Base-by-base conservation (phyloP, 176 grass and related monocot species). In the Oryza glumipatula region DNA sequence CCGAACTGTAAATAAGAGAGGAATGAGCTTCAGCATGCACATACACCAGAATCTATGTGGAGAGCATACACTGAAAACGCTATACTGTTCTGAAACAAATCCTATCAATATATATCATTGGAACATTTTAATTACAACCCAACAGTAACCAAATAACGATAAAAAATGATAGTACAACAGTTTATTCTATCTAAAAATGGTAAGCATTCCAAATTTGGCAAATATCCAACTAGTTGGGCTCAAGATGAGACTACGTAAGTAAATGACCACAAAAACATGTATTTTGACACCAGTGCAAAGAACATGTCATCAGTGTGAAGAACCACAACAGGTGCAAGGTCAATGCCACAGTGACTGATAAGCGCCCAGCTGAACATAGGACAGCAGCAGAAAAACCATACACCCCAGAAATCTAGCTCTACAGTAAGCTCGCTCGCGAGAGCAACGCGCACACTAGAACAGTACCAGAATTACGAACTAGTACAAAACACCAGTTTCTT, bases 1-100 rank as follows among this genome's bases (percentile, higher is more conserved):
- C 90, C 4, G 96, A 99, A 76, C 96, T 99, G 86, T 68, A 47
- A 87, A 68, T 32, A 67, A 76, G 74, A 85, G 36, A 21, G 58
- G 21, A 15, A 52, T 60, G 67, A 73, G 41, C 15, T 73, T 90
- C 13, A 90, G 68, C 58, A 28, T 11, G 68, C 45, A 43, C 60
- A 71, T 2, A 51, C 61, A 7, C 9, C 19, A 47, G 46, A 77
- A 63, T 46, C 11, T 47, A 85, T 45, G 51, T 1, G 9, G 35
- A 45, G 19, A 8, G 52, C 21, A n/a, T 54, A 54, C 14, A 54
- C 69, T 46, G 32, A n/a, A 74, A 73, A 22, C 4, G 13, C 12
- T 15, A 49, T 49, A 15, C 47, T 15, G 13, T 49, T 49, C 47
- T 15, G 12, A 49, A 49, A 49, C 15, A 74, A 73, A 41, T 22